A percentile compares a stretch with the other conserved stretches of the same genome.
Evolutionary conservation across 495 filamentous ascomycete species (phyloP).

Genomic region (Podospora pseudoanserina): DNA sequence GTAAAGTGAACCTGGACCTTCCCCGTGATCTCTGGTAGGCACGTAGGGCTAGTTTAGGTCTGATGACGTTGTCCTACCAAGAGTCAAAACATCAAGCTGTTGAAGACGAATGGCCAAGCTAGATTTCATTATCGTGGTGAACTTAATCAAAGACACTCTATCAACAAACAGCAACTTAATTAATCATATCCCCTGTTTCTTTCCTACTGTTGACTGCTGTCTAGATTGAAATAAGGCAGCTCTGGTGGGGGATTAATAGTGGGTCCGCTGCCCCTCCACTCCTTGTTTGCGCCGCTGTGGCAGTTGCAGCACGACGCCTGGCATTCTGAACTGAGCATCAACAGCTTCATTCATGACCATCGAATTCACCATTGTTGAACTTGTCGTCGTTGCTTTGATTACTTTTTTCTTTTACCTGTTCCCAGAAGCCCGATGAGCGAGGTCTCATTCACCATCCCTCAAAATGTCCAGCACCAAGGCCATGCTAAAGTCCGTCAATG

Average conservation of each 20-base stretch:
- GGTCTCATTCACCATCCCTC: background rate
- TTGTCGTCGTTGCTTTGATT: background rate
- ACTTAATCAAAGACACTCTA: too few relatives aligned
- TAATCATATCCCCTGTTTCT: too few relatives aligned
- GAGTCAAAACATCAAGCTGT: too few relatives aligned
- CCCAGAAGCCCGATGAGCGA: background rate
- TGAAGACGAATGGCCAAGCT: too few relatives aligned
- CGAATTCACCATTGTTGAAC: background rate
- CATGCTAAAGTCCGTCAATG: constrained; percentile 76
- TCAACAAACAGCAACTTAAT: too few relatives aligned
- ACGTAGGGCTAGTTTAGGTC: too few relatives aligned
- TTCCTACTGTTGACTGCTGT: background rate
- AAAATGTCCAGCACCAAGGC: constrained; percentile 61
- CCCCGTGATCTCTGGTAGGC: too few relatives aligned
- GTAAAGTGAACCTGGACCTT: too few relatives aligned
- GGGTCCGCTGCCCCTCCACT: background rate
- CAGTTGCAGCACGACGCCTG: background rate
- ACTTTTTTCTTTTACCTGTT: background rate
- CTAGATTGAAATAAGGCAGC: background rate
- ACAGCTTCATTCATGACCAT: background rate
- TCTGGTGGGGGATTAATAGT: background rate
- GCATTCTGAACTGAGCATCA: background rate
- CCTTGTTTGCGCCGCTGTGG: background rate
- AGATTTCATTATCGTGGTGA: too few relatives aligned
- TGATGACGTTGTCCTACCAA: too few relatives aligned